Evolutionary conservation across 371 early-diverging fungal genomes (phyloP).

Genomic region (Mucor mucedo): DNA sequence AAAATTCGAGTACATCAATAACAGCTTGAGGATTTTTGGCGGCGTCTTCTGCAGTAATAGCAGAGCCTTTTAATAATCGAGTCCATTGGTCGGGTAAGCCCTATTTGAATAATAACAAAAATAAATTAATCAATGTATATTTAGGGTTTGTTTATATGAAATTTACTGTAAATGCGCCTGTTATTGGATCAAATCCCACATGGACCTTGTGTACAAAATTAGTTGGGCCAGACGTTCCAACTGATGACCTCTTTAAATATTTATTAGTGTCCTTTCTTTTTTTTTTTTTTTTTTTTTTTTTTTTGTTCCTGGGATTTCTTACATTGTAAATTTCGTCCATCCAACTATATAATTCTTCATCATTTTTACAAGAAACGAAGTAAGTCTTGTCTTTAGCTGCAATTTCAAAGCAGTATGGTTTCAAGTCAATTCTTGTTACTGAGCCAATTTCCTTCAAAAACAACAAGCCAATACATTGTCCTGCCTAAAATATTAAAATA

Average conservation of each 20-base stretch:
- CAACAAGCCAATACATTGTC: conserved; percentile 69
- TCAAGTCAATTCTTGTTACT: conserved; percentile 83
- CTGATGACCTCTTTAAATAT: conserved; percentile 70
- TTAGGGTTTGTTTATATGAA: neutral
- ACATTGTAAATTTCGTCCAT: conserved; percentile 93
- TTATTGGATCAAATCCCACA: conserved; percentile 92
- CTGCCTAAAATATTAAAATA: conserved; percentile 29
- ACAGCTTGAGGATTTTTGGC: conserved; percentile 97
- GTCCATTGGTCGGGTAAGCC: conserved; percentile 96
- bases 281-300: conserved; percentile 4
- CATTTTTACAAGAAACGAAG: conserved; percentile 86
- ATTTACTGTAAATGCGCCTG: conserved; percentile 88
- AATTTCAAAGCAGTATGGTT: conserved; percentile 90
- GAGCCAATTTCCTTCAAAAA: conserved; percentile 87
- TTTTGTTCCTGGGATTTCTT: conserved; percentile 6
- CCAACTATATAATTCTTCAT: conserved; percentile 96
- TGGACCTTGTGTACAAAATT: conserved; percentile 94
- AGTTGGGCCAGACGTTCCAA: conserved; percentile 89
- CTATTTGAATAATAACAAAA: conserved; percentile 39
- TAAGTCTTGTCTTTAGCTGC: conserved; percentile 85
- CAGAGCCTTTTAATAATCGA: conserved; percentile 84
- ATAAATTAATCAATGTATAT: neutral
- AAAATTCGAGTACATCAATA: conserved; percentile 94
- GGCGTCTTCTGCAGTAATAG: conserved; percentile 94
- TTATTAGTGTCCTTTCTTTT: neutral